Conservation (phyloP, 768 basidiomycete genomes). For the Mycena haematopus region DNA sequence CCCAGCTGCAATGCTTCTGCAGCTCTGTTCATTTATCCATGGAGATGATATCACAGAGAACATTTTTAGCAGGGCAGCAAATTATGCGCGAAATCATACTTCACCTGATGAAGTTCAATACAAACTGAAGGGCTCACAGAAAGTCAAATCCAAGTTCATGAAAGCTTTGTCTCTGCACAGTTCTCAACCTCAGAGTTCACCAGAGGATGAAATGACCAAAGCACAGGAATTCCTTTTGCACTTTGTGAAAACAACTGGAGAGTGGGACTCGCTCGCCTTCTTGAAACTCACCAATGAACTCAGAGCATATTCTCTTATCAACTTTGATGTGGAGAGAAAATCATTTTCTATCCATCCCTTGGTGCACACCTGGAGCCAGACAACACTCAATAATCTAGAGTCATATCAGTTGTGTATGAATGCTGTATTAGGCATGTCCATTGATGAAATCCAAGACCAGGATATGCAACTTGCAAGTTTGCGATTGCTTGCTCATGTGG, state of each 20-base stretch:
- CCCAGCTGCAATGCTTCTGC: too few relatives aligned
- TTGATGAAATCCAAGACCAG: background rate
- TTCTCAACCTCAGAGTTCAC: too few relatives aligned
- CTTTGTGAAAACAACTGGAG: background rate
- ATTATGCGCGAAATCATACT: background rate
- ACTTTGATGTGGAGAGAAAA: background rate
- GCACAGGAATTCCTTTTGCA: background rate
- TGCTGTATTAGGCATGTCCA: background rate
- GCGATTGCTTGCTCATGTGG: background rate
- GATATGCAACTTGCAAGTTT: background rate
- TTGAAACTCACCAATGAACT: background rate
- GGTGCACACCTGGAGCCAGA: background rate
- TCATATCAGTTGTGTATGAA: background rate
- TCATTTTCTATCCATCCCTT: too few relatives aligned
- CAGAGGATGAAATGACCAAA: too few relatives aligned
- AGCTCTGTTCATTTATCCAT: background rate
- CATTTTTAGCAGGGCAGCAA: too few relatives aligned
- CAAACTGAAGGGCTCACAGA: too few relatives aligned
- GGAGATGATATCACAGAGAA: background rate
- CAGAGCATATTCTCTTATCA: background rate
- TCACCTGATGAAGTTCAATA: too few relatives aligned
- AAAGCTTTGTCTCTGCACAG: too few relatives aligned
- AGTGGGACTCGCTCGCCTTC: background rate
- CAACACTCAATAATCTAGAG: background rate
- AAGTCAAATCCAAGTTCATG: too few relatives aligned